Evolutionary conservation across 2,329 filamentous ascomycete species (phyloP).

Genomic region (Penicillium capsulatum): DNA sequence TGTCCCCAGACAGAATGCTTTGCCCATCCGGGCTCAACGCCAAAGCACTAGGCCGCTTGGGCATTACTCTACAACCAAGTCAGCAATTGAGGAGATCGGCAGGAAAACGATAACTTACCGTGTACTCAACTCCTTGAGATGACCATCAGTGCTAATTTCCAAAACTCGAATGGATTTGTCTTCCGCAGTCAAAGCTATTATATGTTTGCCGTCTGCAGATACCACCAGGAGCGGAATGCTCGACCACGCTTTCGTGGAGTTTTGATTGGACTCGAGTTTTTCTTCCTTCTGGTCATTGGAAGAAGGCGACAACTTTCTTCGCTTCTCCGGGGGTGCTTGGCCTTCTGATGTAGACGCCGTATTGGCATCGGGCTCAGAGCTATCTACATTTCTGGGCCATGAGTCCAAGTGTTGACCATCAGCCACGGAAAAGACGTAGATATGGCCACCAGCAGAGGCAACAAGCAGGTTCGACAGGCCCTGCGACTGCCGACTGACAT

Average conservation of each 20-base stretch:
- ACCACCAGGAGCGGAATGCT: constrained; percentile 66
- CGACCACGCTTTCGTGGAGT: constrained; percentile 35
- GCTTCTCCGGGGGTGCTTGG: constrained; percentile 43
- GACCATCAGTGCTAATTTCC: constrained; percentile 58
- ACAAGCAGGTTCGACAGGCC: constrained; percentile 54
- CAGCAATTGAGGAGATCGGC: constrained; percentile 10
- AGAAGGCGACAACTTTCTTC: constrained; percentile 38
- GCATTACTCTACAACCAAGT: constrained; percentile 61
- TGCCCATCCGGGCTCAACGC: constrained; percentile 63
- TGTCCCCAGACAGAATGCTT: constrained; percentile 80
- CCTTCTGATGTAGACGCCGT: constrained; percentile 25
- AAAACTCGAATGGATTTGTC: constrained; percentile 90
- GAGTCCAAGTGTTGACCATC: constrained; percentile 56
- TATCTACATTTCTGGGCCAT: constrained; percentile 49
- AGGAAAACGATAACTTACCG: constrained; percentile 50
- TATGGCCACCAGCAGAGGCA: constrained; percentile 67
- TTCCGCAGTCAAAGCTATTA: constrained; percentile 78
- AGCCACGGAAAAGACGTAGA: constrained; percentile 63
- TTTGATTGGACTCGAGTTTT: background rate
- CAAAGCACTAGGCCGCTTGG: constrained; percentile 80
- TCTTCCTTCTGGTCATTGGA: constrained; percentile 20
- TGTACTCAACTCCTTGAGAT: constrained; percentile 64
- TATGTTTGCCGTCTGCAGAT: constrained; percentile 61
- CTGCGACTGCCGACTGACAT: constrained; percentile 26
- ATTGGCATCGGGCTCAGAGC: constrained; percentile 24